Evolutionary conservation across 495 filamentous ascomycete species (phyloP), one percentile per base, ranked within the genome.

Genomic region (Penicillium maclennaniae): DNA sequence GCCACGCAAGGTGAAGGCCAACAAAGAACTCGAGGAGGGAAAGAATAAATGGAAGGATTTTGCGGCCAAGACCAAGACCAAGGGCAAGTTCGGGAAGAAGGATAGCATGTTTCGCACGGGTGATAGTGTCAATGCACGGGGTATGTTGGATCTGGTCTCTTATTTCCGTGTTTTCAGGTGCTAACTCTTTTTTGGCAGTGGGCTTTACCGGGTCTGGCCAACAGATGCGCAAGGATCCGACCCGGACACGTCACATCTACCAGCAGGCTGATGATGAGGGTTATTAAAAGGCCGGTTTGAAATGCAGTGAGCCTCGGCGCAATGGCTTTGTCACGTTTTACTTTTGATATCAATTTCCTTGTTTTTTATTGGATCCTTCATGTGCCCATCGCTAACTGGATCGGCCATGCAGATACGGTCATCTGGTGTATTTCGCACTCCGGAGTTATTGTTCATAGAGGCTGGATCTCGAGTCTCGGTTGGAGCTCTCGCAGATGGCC

Each of bases 41-140:
- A 96, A 96, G 77, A 89, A 78, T 58, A 96, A 93, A 62, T 98
- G 93, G 93, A 86, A 97, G 69, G 87, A 92, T 59, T 98, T 95
- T 66, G 84, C 81, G 37, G 76, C 76, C 54, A 95, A 93, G 71
- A 86, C 85, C 21, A 91, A 91, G 65, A 74, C 75, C 58, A 95
- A 92, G 73, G 86, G 87, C 17, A 91, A 90, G 64, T 74, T 83
- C 37, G 87, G 83, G 43, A 91, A 88, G 73, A 96, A 96, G 76
- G 91, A 97, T 15, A 95, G 89, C 73, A 96, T 97, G 93, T 98
- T 98, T 62, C 82, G 95, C 23, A 96, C 92, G 2, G 88, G 88
- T 0, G 90, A 95, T 23, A 87, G 89, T 41, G 77, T 92, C 12
- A 82, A 89, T 58, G 91, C 88, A 43, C 79, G 90, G 85, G 92